These are phyloP conservation scores for Monotropa hypopitys DNA, from an alignment of 179 eudicot species.

Conservation along the genomic window DNA sequence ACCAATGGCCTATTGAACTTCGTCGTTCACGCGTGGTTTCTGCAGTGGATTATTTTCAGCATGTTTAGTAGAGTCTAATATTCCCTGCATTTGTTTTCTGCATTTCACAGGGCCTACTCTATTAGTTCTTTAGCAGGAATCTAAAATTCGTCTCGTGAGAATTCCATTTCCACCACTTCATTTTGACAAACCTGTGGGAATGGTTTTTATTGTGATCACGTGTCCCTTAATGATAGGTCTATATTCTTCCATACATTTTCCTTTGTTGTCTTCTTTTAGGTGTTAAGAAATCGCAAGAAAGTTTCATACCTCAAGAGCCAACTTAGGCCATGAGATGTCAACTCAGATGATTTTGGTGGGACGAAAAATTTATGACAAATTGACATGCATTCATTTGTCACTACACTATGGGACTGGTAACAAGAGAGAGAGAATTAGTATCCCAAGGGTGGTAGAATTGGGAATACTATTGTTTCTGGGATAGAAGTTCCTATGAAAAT, in stretches of 20 bases:
- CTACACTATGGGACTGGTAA: neutral
- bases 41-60: constrained; percentile 89
- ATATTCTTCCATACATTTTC: too few relatives aligned
- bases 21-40: constrained; percentile 72
- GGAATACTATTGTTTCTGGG: neutral
- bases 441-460: neutral
- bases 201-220: too few relatives aligned
- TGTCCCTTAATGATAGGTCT: too few relatives aligned
- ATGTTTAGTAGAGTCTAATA: neutral
- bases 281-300: neutral
- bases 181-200: too few relatives aligned
- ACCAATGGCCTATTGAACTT: constrained; percentile 89
- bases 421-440: neutral
- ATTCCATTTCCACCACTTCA: too few relatives aligned
- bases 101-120: too few relatives aligned
- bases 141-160: too few relatives aligned
- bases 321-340: neutral
- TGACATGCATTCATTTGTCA: neutral
- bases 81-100: too few relatives aligned
- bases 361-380: neutral
- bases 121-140: too few relatives aligned
- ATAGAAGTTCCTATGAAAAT: neutral
- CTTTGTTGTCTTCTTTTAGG: neutral
- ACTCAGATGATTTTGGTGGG: neutral
- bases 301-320: neutral